Evolutionary conservation across 2,329 filamentous ascomycete genomes (phyloP), one percentile per base, ranked within the genome.

Genomic region (Parascedosporium putredinis): DNA sequence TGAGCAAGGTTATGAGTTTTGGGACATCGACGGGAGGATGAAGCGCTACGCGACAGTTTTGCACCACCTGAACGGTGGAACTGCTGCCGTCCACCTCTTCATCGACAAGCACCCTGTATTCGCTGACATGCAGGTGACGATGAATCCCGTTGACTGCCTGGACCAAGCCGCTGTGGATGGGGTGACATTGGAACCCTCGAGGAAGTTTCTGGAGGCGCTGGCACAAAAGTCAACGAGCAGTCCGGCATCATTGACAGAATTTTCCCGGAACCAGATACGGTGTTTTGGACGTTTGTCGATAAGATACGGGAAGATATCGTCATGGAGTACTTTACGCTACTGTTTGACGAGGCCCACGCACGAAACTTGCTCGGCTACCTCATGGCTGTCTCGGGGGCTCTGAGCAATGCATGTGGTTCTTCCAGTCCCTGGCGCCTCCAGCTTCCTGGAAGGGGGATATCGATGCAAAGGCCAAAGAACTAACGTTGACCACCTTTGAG

Each of bases 21-120:
- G 85, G 69, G 91, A 98, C 63, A 81, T 94, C 49, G 86, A 95
- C 55, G 89, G 88, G 2, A 76, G 83, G 49, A 96, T 97, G 91
- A 81, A 78, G 57, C 80, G 86, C 60, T 97, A 95, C 65, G 90
- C 90, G 2, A 81, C 88, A 57, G 89, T 98, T 14, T 69, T 98
- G 51, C 81, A 86, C 51, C 77, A 78, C 2, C 72, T 98, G 42
- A 94, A 95, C 62, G 88, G 87, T 23, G 89, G 88, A 14, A 74
- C 76, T 36, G 83, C 84, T 12, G 88, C 81, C 8, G 74, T 94
- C 45, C 88, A 97, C 49, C 73, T 89, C 1, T 97, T 95, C 62
- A 81, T 95, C 50, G 84, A 91, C 50, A 91, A 93, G 58, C 88
- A 96, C 61, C 85, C 88, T 1, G 71, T 97, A 49, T 86, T 97